These are phyloP conservation scores for Saccharomycopsis phalli DNA, from an alignment of 1,139 yeast species.

Conservation along the genomic window DNA sequence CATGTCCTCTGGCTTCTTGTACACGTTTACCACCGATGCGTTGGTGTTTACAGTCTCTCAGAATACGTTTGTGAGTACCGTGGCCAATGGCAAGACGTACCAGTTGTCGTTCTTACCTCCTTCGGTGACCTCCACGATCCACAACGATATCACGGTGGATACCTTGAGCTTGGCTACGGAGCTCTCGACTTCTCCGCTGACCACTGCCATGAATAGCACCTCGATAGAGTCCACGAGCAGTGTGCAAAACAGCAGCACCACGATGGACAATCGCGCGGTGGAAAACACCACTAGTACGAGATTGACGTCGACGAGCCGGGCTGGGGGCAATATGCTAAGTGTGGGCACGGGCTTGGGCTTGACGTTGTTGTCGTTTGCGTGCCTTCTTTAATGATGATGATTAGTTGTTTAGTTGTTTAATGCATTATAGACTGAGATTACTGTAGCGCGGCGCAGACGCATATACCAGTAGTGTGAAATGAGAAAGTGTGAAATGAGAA, in stretches of 20 bases:
- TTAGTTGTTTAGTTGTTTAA: too few species aligned
- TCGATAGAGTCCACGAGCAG: neutral
- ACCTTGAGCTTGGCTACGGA: slow-evolving; percentile 10
- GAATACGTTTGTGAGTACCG: slow-evolving; percentile 16
- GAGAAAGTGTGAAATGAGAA: too few species aligned
- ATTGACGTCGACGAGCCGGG: slow-evolving; percentile 3
- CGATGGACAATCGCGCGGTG: neutral
- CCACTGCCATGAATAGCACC: slow-evolving; percentile 6
- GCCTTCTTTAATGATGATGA: slow-evolving; percentile 6
- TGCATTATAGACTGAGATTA: too few species aligned
- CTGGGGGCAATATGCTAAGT: slow-evolving; percentile 2
- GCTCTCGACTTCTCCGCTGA: slow-evolving; percentile 2
- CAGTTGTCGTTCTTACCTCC: slow-evolving; percentile 17
- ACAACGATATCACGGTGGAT: slow-evolving; percentile 7
- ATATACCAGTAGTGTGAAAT: too few species aligned
- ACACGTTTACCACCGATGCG: slow-evolving; percentile 18
- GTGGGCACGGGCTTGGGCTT: slow-evolving; percentile 2
- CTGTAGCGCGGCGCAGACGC: too few species aligned
- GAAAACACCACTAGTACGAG: slow-evolving; percentile 1
- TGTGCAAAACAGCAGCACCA: neutral
- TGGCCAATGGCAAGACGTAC: slow-evolving; percentile 15
- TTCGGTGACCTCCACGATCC: slow-evolving; percentile 15
- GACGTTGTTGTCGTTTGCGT: slow-evolving; percentile 6
- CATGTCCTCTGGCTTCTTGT: slow-evolving; percentile 17
- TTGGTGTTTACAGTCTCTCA: slow-evolving; percentile 13